Evolutionary conservation across 1,284 basidiomycete species (phyloP).

Genomic region (Laetiporus sulphureus): DNA sequence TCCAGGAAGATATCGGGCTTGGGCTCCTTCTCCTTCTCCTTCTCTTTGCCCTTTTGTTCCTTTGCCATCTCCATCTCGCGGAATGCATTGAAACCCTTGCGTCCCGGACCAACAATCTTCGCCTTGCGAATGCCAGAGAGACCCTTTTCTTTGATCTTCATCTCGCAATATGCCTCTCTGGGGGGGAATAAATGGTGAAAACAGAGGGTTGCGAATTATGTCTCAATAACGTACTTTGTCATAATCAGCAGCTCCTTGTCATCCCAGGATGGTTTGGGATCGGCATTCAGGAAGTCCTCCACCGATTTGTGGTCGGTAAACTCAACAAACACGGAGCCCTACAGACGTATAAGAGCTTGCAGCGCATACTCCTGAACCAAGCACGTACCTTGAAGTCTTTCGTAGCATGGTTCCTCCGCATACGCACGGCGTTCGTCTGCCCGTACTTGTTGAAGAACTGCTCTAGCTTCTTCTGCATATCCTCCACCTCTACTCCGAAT

Average conservation of each 20-base stretch:
- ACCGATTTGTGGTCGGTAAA: slow-evolving; percentile 72
- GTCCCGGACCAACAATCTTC: slow-evolving; percentile 38
- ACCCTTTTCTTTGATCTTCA: slow-evolving; percentile 98
- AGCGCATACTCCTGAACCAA: background rate
- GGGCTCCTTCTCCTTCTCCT: slow-evolving; percentile 32
- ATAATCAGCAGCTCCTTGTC: slow-evolving; percentile 76
- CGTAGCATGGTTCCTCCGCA: slow-evolving; percentile 67
- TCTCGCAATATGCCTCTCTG: slow-evolving; percentile 87
- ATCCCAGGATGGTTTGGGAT: slow-evolving; percentile 75
- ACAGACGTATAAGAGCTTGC: background rate
- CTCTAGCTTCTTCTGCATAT: slow-evolving; percentile 75
- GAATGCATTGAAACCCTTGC: slow-evolving; percentile 85
- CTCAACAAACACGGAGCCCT: slow-evolving; percentile 94
- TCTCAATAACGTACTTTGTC: slow-evolving; percentile 71
- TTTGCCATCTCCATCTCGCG: slow-evolving; percentile 60
- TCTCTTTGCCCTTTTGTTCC: slow-evolving; percentile 32
- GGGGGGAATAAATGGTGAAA: background rate
- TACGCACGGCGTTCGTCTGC: slow-evolving; percentile 80
- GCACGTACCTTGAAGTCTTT: slow-evolving; percentile 77
- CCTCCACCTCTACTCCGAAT: slow-evolving; percentile 71
- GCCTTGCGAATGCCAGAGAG: slow-evolving; percentile 65
- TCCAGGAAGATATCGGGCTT: slow-evolving; percentile 62
- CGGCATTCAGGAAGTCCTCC: slow-evolving; percentile 72
- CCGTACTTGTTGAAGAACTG: slow-evolving; percentile 81
- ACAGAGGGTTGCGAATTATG: background rate